Evolutionary conservation across 2,329 filamentous ascomycete species (phyloP).

Genomic region (Periconia sp.): DNA sequence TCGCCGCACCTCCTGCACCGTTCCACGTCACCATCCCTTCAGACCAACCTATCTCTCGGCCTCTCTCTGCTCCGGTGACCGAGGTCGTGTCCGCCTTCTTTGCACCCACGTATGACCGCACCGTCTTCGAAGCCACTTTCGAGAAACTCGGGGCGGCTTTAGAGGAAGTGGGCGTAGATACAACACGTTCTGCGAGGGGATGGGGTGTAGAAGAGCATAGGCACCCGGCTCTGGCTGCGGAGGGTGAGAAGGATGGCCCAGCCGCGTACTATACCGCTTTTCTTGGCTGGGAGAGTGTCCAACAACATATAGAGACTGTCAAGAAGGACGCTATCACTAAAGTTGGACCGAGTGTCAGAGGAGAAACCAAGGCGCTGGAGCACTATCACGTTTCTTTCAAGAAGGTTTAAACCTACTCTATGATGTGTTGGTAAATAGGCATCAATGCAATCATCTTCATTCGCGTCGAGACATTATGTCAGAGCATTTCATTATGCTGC

Average conservation of each 20-base stretch:
- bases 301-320: slow-evolving; percentile 51
- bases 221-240: slow-evolving; percentile 18
- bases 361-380: slow-evolving; percentile 45
- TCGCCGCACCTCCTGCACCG: slow-evolving; percentile 27
- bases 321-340: slow-evolving; percentile 49
- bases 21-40: slow-evolving; percentile 39
- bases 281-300: slow-evolving; percentile 56
- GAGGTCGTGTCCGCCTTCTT: slow-evolving; percentile 53
- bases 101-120: slow-evolving; percentile 27
- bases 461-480: too few species aligned
- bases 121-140: slow-evolving; percentile 32
- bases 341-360: slow-evolving; percentile 46
- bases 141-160: slow-evolving; percentile 42
- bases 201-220: slow-evolving; percentile 39
- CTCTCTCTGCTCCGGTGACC: slow-evolving; percentile 49
- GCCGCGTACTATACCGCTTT: slow-evolving; percentile 48
- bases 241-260: slow-evolving; percentile 36
- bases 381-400: slow-evolving; percentile 38
- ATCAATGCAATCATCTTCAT: too few species aligned
- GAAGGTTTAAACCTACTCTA: not conserved
- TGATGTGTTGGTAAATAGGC: too few species aligned
- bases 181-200: slow-evolving; percentile 39
- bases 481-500: too few species aligned
- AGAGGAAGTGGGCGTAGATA: slow-evolving; percentile 31
- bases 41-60: slow-evolving; percentile 25